These are phyloP conservation scores for Glarea lozoyensis DNA, from an alignment of 495 filamentous ascomycete species.

Conservation along the genomic window DNA sequence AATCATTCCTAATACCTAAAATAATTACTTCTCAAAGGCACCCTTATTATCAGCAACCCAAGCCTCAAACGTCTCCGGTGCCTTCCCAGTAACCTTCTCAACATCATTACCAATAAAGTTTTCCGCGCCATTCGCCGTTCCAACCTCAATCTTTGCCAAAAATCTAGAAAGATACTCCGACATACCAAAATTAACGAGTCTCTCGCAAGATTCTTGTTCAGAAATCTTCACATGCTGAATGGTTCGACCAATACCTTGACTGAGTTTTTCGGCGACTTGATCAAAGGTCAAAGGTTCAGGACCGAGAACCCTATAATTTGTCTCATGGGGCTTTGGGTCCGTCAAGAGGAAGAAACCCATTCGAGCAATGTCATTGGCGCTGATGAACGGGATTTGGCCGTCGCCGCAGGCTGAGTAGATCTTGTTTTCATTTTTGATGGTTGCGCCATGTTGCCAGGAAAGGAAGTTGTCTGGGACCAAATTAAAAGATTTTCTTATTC, in stretches of 20 bases:
- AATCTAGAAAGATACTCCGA: slow-evolving; percentile 5
- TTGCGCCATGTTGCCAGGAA: slow-evolving; percentile 10
- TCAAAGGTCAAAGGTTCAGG: slow-evolving; percentile 34
- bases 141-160: slow-evolving; percentile 5
- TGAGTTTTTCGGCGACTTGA: slow-evolving; percentile 36
- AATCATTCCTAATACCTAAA: too few species aligned
- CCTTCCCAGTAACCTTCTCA: slow-evolving; percentile 6
- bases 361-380: slow-evolving; percentile 35
- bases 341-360: slow-evolving; percentile 34
- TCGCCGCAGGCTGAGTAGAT: slow-evolving; percentile 35
- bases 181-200: slow-evolving; percentile 6
- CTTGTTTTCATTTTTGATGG: slow-evolving; percentile 33
- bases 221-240: slow-evolving; percentile 33
- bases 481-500: background rate
- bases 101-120: slow-evolving; percentile 4
- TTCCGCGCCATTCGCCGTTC: slow-evolving; percentile 5
- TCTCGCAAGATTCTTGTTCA: slow-evolving; percentile 18
- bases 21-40: too few species aligned
- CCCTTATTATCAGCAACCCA: slow-evolving; percentile 6
- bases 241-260: slow-evolving; percentile 24
- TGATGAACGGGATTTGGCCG: slow-evolving; percentile 37
- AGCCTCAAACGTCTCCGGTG: slow-evolving; percentile 4
- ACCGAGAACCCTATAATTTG: slow-evolving; percentile 31
- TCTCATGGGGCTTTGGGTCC: slow-evolving; percentile 26
- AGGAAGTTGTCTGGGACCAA: slow-evolving; percentile 21